These are phyloP conservation scores for Salix viminalis DNA, from an alignment of 345 rosid species.

Conservation along the genomic window DNA sequence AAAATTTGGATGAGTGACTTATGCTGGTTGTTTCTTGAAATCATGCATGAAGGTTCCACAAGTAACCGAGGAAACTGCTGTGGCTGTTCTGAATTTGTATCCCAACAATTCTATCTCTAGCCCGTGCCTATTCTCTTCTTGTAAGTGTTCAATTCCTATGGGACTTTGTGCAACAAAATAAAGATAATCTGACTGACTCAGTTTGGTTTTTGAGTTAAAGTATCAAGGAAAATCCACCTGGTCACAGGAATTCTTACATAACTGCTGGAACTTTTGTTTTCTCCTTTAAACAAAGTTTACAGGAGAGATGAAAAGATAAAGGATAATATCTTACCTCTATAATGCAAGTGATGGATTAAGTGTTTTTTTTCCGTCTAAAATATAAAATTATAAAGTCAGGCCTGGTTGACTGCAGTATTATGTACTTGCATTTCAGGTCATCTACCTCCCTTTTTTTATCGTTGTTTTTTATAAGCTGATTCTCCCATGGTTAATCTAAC, in stretches of 20 bases:
- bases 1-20: not conserved
- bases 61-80: slow-evolving; percentile 73
- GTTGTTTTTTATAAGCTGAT: not conserved
- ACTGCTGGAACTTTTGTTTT: too few species aligned
- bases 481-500: not conserved
- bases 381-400: too few species aligned
- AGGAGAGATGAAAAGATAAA: too few species aligned
- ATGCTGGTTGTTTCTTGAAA: not conserved
- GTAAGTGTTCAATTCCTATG: slow-evolving; percentile 45
- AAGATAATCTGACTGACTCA: not conserved
- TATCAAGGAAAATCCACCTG: not conserved
- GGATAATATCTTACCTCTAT: too few species aligned
- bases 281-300: too few species aligned
- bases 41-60: slow-evolving; percentile 62
- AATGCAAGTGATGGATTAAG: too few species aligned
- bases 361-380: too few species aligned
- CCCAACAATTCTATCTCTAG: slow-evolving; percentile 86
- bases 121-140: slow-evolving; percentile 67
- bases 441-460: not conserved
- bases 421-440: too few species aligned
- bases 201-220: not conserved
- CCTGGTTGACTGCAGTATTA: too few species aligned
- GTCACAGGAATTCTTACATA: not conserved
- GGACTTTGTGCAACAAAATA: not conserved
- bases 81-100: slow-evolving; percentile 68